A percentile compares a stretch with the other conserved stretches of the same genome.
Evolutionary conservation across 345 rosid species (phyloP).

Genomic region (Nephelium lappaceum): DNA sequence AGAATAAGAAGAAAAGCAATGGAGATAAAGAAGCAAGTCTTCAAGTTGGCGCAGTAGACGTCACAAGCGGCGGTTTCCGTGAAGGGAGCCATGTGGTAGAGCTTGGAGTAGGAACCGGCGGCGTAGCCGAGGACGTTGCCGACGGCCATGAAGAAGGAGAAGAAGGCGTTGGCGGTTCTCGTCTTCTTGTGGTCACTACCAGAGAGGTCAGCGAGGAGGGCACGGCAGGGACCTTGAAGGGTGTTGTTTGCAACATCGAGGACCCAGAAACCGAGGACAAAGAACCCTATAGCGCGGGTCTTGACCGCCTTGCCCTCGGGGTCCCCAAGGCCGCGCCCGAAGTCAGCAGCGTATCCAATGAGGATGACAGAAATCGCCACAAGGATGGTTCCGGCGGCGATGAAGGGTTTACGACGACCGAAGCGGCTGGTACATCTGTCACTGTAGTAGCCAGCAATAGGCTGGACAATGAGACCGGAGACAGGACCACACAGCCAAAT

Average conservation of each 20-base stretch:
- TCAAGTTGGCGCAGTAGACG: conserved; percentile 82
- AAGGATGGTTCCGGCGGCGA: conserved; percentile 50
- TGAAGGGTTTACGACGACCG: conserved; percentile 93
- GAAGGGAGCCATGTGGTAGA: conserved; percentile 65
- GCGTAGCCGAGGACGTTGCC: conserved; percentile 86
- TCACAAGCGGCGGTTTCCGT: conserved; percentile 72
- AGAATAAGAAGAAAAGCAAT: conserved; percentile 50
- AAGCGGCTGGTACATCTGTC: conserved; percentile 73
- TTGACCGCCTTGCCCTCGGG: conserved; percentile 32
- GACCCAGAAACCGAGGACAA: conserved; percentile 82
- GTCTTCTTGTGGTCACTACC: conserved; percentile 54
- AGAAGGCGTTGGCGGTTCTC: conserved; percentile 61
- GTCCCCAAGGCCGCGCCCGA: conserved; percentile 69
- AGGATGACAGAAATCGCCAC: conserved; percentile 70
- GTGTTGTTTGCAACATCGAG: conserved; percentile 93
- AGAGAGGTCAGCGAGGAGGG: conserved; percentile 81
- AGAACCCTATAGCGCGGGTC: conserved; percentile 66
- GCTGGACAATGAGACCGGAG: conserved; percentile 90
- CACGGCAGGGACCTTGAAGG: conserved; percentile 83
- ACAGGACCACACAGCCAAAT: conserved; percentile 95
- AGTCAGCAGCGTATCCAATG: conserved; percentile 81
- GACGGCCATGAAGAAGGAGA: conserved; percentile 89
- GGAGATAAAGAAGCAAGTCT: conserved; percentile 74
- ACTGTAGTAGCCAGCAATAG: conserved; percentile 79
- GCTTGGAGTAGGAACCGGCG: conserved; percentile 62